Base-by-base conservation (phyloP, 176 grass and related monocot species). In the Rhynchospora breviuscula region DNA sequence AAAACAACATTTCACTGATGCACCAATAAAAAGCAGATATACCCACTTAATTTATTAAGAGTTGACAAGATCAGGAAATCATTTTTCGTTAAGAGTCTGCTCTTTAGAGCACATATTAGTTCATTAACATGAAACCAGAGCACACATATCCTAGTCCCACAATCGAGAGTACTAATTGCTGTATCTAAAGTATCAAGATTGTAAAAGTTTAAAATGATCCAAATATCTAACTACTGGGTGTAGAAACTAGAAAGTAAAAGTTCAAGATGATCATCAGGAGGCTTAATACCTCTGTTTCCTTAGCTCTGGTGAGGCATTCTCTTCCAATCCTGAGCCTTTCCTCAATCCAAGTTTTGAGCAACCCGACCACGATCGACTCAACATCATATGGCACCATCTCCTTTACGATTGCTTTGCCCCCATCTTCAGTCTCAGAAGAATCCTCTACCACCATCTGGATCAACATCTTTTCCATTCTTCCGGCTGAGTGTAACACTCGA, bases 301-400 rank as follows among this genome's bases (percentile, higher is more conserved):
- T 98, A 49, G 93, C 91, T 89, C 93, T 83, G 45, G 78, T 87
- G 17, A 93, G 60, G 71, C 88, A 95, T 79, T 98, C 91, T 80
- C 51, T 93, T 59, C 85, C 63, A 15, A 95, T 90, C 77, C 81
- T 91, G 10, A 98, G 86, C 83, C 87, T 87, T 46, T 98, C 93
- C 31, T 93, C 93, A 84, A 98, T 93, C 96, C 96, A 98, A 70
- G 70, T 74, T 88, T 95, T 98, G 84, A 93, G 86, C 85, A 98
- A 76, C 1, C 89, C 85, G 68, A 95, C 86, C 1, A 98, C 86
- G 48, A 95, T 78, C 21, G 89, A 85, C 80, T 95, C 96, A 33
- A 98, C 96, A 79, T 98, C 91, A 79, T 90, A 98, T 11, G 91
- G 91, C 21, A 87, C 85, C 88, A 98, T 98, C 85, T 98, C 96